These are phyloP conservation scores for Blumeria hordei DNA, from an alignment of 2,329 filamentous ascomycete genomes.

Conservation along the genomic window DNA sequence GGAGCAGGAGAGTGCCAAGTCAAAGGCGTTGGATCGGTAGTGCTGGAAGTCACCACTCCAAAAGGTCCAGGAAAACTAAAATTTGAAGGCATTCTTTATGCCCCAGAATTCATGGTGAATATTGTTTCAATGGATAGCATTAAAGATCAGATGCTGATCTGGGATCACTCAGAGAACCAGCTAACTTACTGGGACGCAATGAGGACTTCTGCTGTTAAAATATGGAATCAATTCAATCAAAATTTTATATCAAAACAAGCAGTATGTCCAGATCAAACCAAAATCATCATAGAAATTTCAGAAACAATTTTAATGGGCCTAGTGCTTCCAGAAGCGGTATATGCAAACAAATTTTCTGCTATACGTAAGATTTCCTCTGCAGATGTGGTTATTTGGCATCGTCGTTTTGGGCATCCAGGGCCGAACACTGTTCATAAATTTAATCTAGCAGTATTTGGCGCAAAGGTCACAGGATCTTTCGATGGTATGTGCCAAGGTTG, in stretches of 20 bases:
- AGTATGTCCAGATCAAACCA: not conserved
- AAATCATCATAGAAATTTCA: not conserved
- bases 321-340: not conserved
- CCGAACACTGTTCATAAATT: not conserved
- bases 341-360: not conserved
- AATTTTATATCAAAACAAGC: not conserved
- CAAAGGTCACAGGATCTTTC: not conserved
- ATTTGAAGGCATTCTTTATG: not conserved
- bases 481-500: not conserved
- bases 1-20: not conserved
- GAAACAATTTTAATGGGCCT: not conserved
- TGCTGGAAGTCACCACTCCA: not conserved
- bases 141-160: not conserved
- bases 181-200: not conserved
- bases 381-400: not conserved
- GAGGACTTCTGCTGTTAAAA: not conserved
- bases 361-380: not conserved
- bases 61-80: not conserved
- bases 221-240: not conserved
- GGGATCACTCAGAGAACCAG: not conserved
- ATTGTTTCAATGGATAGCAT: not conserved
- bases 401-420: not conserved
- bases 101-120: not conserved
- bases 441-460: not conserved
- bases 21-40: not conserved